Conservation (phyloP, 2,329 filamentous ascomycete species). For the Arachnomyces sp. region DNA sequence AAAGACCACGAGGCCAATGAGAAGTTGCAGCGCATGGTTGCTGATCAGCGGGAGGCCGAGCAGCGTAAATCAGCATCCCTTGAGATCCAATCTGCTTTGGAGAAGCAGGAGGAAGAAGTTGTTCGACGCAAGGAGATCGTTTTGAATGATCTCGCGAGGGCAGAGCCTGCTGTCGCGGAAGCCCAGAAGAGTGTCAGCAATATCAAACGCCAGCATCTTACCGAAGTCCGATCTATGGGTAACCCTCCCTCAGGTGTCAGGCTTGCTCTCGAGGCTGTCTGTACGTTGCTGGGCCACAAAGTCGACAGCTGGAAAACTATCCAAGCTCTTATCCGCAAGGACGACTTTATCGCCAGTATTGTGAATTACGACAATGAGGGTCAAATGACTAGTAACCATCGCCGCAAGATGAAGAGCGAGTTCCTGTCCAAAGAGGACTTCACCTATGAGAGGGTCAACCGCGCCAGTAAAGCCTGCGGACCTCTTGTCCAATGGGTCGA, state of each 20-base stretch:
- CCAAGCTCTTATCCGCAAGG: constrained; percentile 75
- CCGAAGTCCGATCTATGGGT: constrained; percentile 94
- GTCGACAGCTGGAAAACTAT: constrained; percentile 87
- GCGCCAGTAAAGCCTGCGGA: constrained; percentile 92
- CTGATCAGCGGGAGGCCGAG: constrained; percentile 89
- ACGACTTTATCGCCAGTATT: constrained; percentile 97
- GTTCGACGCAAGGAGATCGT: constrained; percentile 76
- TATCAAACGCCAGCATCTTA: constrained; percentile 95
- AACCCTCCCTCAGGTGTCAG: constrained; percentile 86
- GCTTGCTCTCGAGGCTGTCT: constrained; percentile 91
- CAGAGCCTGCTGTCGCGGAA: constrained; percentile 86
- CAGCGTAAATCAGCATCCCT: constrained; percentile 80
- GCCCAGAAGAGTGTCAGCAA: constrained; percentile 95
- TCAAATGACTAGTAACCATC: constrained; percentile 78
- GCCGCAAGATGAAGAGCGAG: constrained; percentile 84
- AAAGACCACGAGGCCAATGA: constrained; percentile 96
- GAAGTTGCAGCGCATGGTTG: constrained; percentile 94
- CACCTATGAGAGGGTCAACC: constrained; percentile 91
- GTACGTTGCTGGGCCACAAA: constrained; percentile 84
- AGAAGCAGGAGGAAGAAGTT: constrained; percentile 83
- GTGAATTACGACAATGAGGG: constrained; percentile 93
- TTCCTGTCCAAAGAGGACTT: constrained; percentile 91
- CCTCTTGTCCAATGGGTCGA: constrained; percentile 95
- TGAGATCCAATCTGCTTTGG: constrained; percentile 77
- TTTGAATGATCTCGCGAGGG: constrained; percentile 74